Base-by-base conservation (phyloP, 495 filamentous ascomycete species). In the Penicillium alfredii region DNA sequence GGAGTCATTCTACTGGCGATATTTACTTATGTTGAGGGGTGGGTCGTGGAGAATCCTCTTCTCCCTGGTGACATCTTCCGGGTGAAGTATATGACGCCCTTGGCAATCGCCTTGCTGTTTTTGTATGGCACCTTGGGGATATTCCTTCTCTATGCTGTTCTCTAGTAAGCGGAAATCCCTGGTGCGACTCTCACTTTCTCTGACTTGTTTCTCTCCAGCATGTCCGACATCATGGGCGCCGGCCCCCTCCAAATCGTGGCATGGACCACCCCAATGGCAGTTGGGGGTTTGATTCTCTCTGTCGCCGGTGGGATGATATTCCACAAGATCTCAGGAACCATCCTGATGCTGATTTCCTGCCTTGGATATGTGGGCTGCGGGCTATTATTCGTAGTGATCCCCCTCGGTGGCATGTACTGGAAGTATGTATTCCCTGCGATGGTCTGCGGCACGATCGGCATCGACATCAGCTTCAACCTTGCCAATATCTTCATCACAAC, bases 401-500 rank as follows among this genome's bases (percentile, higher is more conserved):
- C 86, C 3, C 30, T 52, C 3, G 73, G 72, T 6, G 73, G 72
- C 1, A 74, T 72, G 22, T 76, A 81, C 61, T 78, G 82, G 83
- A 74, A 80, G 0, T 89, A 73, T 38, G 70, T 92, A 13, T 86
- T 93, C 51, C 85, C 88, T 0, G 65, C 84, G 15, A 94, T 93
- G 88, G 60, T 90, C 15, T 81, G 80, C 44, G 80, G 77, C 3
- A 94, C 88, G 0, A 65, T 89, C 22, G 88, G 82, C 4, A 82
- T 93, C 30, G 88, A 94, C 49, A 80, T 92, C 41, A 84, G 78
- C 16, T 94, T 81, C 68, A 88, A 85, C 47, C 69, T 94, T 6
- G 75, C 83, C 23, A 92, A 88, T 50, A 78, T 94, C 30, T 93
- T 92, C 55, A 82, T 90, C 53, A 88, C 84, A 0, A 85, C 82